A percentile compares a stretch with the other conserved stretches of the same genome.
phyloP scores from a whole-genome alignment of 2,329 filamentous ascomycete genomes.

The Trichoderma brevicompactum region DNA sequence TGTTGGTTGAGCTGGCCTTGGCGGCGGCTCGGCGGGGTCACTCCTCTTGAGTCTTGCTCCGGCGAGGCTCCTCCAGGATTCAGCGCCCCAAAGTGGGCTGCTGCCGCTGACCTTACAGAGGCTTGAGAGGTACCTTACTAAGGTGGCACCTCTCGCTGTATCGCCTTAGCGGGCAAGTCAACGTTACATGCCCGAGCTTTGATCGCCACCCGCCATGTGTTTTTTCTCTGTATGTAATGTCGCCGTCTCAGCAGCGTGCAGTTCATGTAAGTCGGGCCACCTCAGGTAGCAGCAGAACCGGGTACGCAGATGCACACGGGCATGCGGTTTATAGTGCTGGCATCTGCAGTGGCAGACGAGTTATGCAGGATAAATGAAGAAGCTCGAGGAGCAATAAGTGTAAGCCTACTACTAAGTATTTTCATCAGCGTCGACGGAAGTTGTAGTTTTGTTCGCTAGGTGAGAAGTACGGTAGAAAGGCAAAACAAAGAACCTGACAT shows the following conservation, averaged over 20 bases:
- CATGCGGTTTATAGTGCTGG: constrained; percentile 9
- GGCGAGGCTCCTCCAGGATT: constrained; percentile 17
- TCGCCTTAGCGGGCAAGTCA: constrained; percentile 13
- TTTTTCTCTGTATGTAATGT: not conserved
- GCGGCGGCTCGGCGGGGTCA: constrained; percentile 5
- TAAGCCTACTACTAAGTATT: no score
- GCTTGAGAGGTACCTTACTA: not conserved
- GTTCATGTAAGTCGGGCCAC: not conserved
- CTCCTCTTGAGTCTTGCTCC: not conserved
- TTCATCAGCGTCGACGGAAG: no score
- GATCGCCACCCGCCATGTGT: constrained; percentile 18
- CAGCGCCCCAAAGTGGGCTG: constrained; percentile 13
- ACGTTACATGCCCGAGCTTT: constrained; percentile 16
- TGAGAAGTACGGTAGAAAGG: no score
- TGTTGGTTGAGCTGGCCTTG: not conserved
- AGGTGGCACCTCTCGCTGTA: not conserved
- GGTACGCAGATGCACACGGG: not conserved
- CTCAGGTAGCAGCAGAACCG: constrained; percentile 17
- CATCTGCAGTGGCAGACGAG: not conserved
- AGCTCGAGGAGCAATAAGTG: no score
- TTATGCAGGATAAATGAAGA: constrained; percentile 16
- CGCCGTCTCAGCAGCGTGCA: not conserved
- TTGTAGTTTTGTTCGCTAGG: no score
- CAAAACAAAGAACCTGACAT: no score
- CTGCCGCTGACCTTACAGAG: not conserved